phyloP scores from a whole-genome alignment of 106 monocot genomes.

The Allium cepa region DNA sequence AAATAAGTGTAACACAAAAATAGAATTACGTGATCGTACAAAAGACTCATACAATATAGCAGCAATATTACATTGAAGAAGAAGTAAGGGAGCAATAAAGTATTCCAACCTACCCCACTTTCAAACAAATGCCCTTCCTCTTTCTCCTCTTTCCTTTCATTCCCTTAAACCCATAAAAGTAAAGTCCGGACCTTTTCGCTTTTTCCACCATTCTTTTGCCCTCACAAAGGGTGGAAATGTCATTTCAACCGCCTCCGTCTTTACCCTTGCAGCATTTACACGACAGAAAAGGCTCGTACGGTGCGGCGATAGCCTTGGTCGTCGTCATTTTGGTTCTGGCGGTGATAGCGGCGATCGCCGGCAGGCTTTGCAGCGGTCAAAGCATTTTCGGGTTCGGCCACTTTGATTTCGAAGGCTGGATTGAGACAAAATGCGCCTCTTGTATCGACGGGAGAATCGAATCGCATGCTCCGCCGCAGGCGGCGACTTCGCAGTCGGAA shows the following conservation, averaged over 20 bases:
- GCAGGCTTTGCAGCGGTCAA: conserved; percentile 48
- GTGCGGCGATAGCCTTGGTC: conserved; percentile 37
- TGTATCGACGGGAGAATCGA: conserved; percentile 42
- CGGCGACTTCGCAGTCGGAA: not conserved
- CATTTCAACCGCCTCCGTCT: not conserved
- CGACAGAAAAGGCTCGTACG: conserved; percentile 28
- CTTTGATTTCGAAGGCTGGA: conserved; percentile 52
- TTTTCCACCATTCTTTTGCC: no score
- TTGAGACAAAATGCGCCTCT: conserved; percentile 56
- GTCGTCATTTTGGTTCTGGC: conserved; percentile 36
- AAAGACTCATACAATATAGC: no score
- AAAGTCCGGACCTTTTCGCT: conserved; percentile 1
- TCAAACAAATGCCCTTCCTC: no score
- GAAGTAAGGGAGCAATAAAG: no score
- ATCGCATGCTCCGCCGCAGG: conserved; percentile 1
- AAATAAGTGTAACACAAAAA: no score
- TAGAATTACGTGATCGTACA: no score
- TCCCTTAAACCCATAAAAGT: not conserved
- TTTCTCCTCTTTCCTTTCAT: no score
- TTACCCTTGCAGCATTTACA: not conserved
- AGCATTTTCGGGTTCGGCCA: conserved; percentile 35
- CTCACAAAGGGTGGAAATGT: not conserved
- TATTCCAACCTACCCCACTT: no score
- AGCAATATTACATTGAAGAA: no score
- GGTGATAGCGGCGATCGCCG: conserved; percentile 37